These are phyloP conservation scores for Avena eriantha DNA, from an alignment of 176 grass and related monocot genomes.

Conservation along the genomic window DNA sequence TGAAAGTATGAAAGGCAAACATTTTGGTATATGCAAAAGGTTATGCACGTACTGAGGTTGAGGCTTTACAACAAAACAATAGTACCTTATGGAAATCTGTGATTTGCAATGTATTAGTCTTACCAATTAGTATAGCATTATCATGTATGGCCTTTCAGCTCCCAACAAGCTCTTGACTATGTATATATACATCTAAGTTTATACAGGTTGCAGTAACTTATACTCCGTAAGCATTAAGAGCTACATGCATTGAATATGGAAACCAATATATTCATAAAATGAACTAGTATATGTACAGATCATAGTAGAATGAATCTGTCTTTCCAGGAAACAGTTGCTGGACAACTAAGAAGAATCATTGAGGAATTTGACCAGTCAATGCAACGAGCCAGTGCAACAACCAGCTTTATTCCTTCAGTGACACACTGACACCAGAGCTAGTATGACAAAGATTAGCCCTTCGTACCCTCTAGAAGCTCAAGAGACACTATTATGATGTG, in stretches of 20 bases:
- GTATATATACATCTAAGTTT: slow-evolving; percentile 6
- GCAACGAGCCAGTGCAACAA: slow-evolving; percentile 42
- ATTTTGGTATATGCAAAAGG: slow-evolving; percentile 19
- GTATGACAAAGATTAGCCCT: slow-evolving; percentile 11
- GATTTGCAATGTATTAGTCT: slow-evolving; percentile 30
- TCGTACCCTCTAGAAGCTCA: slow-evolving; percentile 30
- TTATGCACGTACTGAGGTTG: not conserved
- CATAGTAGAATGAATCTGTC: slow-evolving; percentile 21
- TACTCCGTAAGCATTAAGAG: not conserved
- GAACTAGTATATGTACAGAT: slow-evolving; percentile 17
- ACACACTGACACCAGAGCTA: slow-evolving; percentile 11
- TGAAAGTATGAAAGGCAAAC: not conserved
- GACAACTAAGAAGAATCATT: slow-evolving; percentile 44
- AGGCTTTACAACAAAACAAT: slow-evolving; percentile 16
- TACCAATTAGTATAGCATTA: slow-evolving; percentile 33
- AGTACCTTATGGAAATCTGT: not conserved
- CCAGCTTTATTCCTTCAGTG: slow-evolving; percentile 44
- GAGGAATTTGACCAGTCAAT: slow-evolving; percentile 59
- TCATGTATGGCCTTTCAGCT: slow-evolving; percentile 5
- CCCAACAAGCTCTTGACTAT: not conserved
- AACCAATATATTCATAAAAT: slow-evolving; percentile 14
- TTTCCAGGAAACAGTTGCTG: slow-evolving; percentile 37
- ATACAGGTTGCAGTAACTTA: slow-evolving; percentile 13
- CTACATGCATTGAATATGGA: not conserved
- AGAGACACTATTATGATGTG: slow-evolving; percentile 36